Percentiles rank a stretch among this genome's conserved stretches.
These are phyloP conservation scores for Hypsizygus ulmarius DNA, from an alignment of 1,284 basidiomycete species.

Conservation along the genomic window DNA sequence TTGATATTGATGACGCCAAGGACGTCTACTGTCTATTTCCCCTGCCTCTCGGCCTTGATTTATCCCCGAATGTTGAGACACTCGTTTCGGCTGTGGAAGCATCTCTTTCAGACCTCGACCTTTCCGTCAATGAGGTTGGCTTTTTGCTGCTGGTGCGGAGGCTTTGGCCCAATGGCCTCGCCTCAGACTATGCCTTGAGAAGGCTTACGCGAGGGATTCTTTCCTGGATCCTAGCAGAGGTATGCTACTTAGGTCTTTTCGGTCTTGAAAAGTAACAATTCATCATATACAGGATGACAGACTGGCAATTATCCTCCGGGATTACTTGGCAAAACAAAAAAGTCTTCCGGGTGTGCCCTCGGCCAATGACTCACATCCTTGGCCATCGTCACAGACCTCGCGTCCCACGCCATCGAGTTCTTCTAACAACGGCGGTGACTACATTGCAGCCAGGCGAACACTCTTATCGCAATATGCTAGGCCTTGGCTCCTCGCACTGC, in stretches of 20 bases:
- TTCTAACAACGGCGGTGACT: constrained; percentile 62
- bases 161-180: constrained; percentile 71
- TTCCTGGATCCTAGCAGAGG: constrained; percentile 66
- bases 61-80: constrained; percentile 68
- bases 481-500: constrained; percentile 64
- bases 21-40: constrained; percentile 53
- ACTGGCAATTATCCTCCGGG: constrained; percentile 58
- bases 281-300: constrained; percentile 51
- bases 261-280: neutral
- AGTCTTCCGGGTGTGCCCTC: constrained; percentile 64
- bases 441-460: constrained; percentile 52
- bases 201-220: constrained; percentile 53
- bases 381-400: constrained; percentile 43
- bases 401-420: constrained; percentile 41
- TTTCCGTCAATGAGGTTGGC: constrained; percentile 72
- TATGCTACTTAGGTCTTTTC: constrained; percentile 27
- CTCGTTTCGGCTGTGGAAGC: constrained; percentile 71
- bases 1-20: constrained; percentile 32
- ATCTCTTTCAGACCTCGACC: constrained; percentile 64
- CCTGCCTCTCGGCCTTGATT: constrained; percentile 67
- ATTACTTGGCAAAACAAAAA: constrained; percentile 54
- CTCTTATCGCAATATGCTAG: constrained; percentile 52
- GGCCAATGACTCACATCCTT: constrained; percentile 39
- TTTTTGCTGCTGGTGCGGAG: constrained; percentile 61
- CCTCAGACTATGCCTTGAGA: constrained; percentile 63